Evolutionary conservation across 2,329 filamentous ascomycete genomes (phyloP), one percentile per base, ranked within the genome.

Genomic region (Juglanconis oblonga): DNA sequence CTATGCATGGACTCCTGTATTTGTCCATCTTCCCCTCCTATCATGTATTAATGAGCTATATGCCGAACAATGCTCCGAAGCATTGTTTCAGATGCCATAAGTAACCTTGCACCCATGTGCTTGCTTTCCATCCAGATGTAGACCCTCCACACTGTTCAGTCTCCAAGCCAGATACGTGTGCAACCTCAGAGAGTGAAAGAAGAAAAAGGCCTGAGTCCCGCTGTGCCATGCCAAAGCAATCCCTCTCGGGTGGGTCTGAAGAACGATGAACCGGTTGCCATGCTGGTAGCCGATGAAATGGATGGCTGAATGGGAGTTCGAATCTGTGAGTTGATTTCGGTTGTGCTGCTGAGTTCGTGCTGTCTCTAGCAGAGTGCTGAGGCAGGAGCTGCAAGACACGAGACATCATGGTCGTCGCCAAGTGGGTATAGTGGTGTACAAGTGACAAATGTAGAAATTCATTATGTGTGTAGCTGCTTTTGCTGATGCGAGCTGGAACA

Each of bases 381-480:
- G 38, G 44, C 52, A 32, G 40, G 13, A 10, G 50, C 31, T 55
- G n/a, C 11, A 45, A 35, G 49, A 52, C 54, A 55, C 54, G 31
- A 44, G 49, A 59, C 47, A 33, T 7, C 55, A 14, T 52, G 44
- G 35, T 51, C 17, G 52, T 56, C 58, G 52, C 56, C 42, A 29
- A 51, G 32, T 47, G 53, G 55, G 47, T 53, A 56, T 52, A 56
- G 35, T 57, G 53, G 47, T 57, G 44, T 60, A 54, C 51, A 48
- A 60, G 24, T 60, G 52, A 53, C 53, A 49, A 52, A 60, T 49
- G 40, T 50, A 57, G 48, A 52, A 57, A 17, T 48, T 48, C 45
- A 48, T 48, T 48, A 48, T 48, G 45, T 24, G 24, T 14, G 52
- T 31, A 45, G 48, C 47, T 57, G 10, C 40, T 33, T 57, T 36